Evolutionary conservation across 2,329 filamentous ascomycete species (phyloP).

Genomic region (Bipolaris gigantea): DNA sequence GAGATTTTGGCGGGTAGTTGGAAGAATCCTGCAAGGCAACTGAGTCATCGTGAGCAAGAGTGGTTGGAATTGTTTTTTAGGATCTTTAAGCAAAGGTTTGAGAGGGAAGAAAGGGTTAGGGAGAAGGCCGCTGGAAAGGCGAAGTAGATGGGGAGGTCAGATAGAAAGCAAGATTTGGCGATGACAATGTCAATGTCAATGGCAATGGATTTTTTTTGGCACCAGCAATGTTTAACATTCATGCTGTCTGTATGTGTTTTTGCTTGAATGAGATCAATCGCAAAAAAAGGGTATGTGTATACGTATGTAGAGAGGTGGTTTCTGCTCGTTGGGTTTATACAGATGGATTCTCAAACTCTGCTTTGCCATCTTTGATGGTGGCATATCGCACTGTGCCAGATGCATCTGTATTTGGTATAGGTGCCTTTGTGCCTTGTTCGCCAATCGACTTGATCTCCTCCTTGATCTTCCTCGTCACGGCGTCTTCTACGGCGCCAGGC

Average conservation of each 20-base stretch:
- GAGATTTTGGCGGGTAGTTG: slow-evolving; percentile 75
- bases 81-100: slow-evolving; percentile 36
- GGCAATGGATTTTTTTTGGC: not conserved
- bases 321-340: slow-evolving; percentile 1
- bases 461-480: slow-evolving; percentile 44
- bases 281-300: not conserved
- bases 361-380: slow-evolving; percentile 34
- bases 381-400: slow-evolving; percentile 29
- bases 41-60: slow-evolving; percentile 45
- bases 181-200: not conserved
- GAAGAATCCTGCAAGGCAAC: slow-evolving; percentile 52
- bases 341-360: slow-evolving; percentile 26
- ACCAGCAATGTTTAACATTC: not conserved
- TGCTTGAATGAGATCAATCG: not conserved
- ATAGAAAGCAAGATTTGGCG: no score
- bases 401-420: slow-evolving; percentile 19
- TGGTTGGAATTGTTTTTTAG: slow-evolving; percentile 47
- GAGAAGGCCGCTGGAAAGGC: slow-evolving; percentile 34
- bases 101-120: slow-evolving; percentile 38
- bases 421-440: slow-evolving; percentile 19
- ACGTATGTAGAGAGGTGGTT: slow-evolving; percentile 19
- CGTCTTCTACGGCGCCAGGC: slow-evolving; percentile 67
- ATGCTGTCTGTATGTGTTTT: not conserved
- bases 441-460: slow-evolving; percentile 42
- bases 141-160: slow-evolving; percentile 18